A percentile compares a stretch with the other conserved stretches of the same genome.
These are phyloP conservation scores for Naganishia vishniacii DNA, from an alignment of 768 basidiomycete species.

Conservation along the genomic window DNA sequence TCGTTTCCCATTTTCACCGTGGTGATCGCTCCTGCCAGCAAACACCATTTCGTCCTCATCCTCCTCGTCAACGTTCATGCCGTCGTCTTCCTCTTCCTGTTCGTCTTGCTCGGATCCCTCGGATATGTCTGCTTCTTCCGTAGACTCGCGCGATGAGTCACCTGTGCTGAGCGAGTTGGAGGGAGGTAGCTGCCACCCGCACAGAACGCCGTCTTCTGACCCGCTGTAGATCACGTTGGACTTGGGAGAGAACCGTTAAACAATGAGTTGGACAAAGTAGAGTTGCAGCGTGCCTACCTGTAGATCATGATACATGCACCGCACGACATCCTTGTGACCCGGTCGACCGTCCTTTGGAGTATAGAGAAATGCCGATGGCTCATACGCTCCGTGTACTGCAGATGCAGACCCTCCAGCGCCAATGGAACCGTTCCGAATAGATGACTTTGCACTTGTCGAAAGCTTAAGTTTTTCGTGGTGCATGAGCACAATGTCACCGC, in stretches of 20 bases:
- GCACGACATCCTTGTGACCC: conserved; percentile 46
- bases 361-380: conserved; percentile 42
- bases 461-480: conserved; percentile 29
- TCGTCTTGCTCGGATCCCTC: conserved; percentile 27
- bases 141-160: conserved; percentile 42
- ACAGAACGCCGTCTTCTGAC: conserved; percentile 46
- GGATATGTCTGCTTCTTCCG: conserved; percentile 30
- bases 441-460: neutral
- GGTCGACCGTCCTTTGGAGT: conserved; percentile 30
- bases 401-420: neutral
- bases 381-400: conserved; percentile 26
- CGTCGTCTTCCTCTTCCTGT: conserved; percentile 17
- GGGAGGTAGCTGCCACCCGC: conserved; percentile 40
- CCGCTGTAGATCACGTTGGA: conserved; percentile 45
- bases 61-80: conserved; percentile 38
- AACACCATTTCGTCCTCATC: conserved; percentile 30
- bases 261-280: neutral
- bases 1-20: conserved; percentile 19
- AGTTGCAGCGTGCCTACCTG: conserved; percentile 21
- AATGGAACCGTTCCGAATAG: neutral
- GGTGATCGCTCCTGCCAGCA: neutral
- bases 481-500: conserved; percentile 45
- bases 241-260: neutral
- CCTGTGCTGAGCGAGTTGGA: conserved; percentile 32
- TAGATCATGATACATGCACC: conserved; percentile 42